Conservation (phyloP, 768 basidiomycete species). For the Chlorophyllum brunneum region DNA sequence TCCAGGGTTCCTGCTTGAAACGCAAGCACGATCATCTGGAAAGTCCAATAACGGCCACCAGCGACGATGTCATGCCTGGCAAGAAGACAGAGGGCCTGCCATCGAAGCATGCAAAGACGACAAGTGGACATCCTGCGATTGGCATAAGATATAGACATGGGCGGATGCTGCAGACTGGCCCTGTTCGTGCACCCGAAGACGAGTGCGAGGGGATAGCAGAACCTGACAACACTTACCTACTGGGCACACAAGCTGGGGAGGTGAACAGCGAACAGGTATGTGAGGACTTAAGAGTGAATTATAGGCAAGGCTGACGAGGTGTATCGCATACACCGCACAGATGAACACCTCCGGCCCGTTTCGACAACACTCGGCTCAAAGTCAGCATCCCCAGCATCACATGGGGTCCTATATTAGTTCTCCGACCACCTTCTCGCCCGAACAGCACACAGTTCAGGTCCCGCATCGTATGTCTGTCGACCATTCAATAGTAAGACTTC, state of each 20-base stretch:
- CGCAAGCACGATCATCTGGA: conserved; percentile 9
- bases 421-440: neutral
- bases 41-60: neutral
- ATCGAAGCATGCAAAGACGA: conserved; percentile 6
- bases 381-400: neutral
- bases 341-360: neutral
- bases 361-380: neutral
- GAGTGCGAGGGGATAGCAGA: neutral
- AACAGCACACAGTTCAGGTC: neutral
- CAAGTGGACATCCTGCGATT: neutral
- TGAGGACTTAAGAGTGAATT: neutral
- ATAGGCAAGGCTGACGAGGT: neutral
- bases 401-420: conserved; percentile 1
- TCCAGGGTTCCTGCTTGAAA: neutral
- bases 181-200: neutral
- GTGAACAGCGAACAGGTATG: neutral
- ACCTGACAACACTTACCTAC: neutral
- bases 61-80: neutral
- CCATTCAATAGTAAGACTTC: neutral
- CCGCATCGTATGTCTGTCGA: neutral
- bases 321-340: too few species aligned
- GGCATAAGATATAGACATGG: conserved; percentile 7
- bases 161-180: neutral
- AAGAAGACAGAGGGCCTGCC: neutral
- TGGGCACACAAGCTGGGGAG: neutral